These are phyloP conservation scores for Arabis alpina DNA, from an alignment of 345 rosid genomes.

Conservation along the genomic window DNA sequence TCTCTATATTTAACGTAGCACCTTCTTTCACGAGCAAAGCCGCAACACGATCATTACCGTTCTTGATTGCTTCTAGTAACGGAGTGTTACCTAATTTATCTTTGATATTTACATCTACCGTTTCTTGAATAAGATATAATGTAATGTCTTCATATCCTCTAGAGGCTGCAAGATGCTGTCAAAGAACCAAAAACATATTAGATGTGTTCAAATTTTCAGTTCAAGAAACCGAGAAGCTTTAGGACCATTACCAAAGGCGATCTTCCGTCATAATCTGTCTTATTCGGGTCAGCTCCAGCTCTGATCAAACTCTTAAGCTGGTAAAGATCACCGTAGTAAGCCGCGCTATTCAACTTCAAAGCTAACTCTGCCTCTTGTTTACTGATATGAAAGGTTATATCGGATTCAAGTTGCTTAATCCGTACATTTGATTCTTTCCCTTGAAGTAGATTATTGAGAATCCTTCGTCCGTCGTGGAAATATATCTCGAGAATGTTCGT, in stretches of 20 bases:
- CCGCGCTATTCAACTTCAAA: constrained; percentile 66
- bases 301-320: constrained; percentile 62
- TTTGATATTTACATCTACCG: constrained; percentile 52
- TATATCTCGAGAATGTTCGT: constrained; percentile 63
- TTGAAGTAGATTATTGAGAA: constrained; percentile 74
- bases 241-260: constrained; percentile 69
- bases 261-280: constrained; percentile 78
- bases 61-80: constrained; percentile 76
- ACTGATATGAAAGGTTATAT: constrained; percentile 64
- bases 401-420: constrained; percentile 62
- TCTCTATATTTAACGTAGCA: constrained; percentile 58
- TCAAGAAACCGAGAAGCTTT: constrained; percentile 8
- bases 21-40: constrained; percentile 63
- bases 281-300: constrained; percentile 72
- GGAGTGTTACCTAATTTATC: constrained; percentile 81
- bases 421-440: constrained; percentile 63
- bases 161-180: constrained; percentile 84
- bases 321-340: constrained; percentile 67
- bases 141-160: constrained; percentile 72
- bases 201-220: not conserved
- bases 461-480: constrained; percentile 73
- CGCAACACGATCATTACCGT: constrained; percentile 67
- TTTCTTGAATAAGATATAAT: constrained; percentile 64
- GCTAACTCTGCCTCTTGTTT: constrained; percentile 76
- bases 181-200: constrained; percentile 21